Base-by-base conservation (phyloP, 495 filamentous ascomycete species). In the Talaromyces liani region DNA sequence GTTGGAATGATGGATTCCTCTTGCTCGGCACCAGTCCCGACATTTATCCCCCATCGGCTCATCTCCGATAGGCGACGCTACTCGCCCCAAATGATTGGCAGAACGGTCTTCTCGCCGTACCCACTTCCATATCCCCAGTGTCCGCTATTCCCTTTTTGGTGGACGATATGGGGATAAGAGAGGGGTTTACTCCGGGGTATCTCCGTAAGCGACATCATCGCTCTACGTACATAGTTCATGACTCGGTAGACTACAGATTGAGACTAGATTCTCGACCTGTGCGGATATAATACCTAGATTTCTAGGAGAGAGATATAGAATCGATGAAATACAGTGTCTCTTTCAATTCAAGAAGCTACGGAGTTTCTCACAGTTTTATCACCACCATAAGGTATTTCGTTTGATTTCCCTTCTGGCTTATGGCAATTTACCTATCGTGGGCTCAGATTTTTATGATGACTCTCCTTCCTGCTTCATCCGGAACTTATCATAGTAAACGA, bases 401-500 rank as follows among this genome's bases (percentile, higher is more conserved):
- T 1, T 33, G 9, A 33, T 33, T 33, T 33, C 9, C 0, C 31
- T 9, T 33, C 9, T 33, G 31, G 5, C 27, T 27, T 27, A 27
- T 27, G 27, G 27, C 27, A 27, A 27, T 27, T 3, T 5, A 10
- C 6, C 3, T 33, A 33, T 33, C 31, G 31, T 33, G 31, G 31
- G 31, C 5, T 33, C 6, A 5, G 31, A 33, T 33, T 9, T 33
- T 33, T 10, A 33, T 2, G 31, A 31, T 31, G 29, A 31, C 29
- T 31, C 10, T 0, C 33, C 33, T 12, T 56, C 65, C 10, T 56
- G 53, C 53, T 56, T 56, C 20, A n/a, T 56, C 24, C 24, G 62
- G 7, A 64, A 65, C 47, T 65, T 64, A 47, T 77, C 75, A 51
- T 76, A 76, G 45, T 71, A 65, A 25, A 77, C 69, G 1, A 78